phyloP scores from a whole-genome alignment of 176 grass and related monocot species.

The Dendrocalamus sinicus region DNA sequence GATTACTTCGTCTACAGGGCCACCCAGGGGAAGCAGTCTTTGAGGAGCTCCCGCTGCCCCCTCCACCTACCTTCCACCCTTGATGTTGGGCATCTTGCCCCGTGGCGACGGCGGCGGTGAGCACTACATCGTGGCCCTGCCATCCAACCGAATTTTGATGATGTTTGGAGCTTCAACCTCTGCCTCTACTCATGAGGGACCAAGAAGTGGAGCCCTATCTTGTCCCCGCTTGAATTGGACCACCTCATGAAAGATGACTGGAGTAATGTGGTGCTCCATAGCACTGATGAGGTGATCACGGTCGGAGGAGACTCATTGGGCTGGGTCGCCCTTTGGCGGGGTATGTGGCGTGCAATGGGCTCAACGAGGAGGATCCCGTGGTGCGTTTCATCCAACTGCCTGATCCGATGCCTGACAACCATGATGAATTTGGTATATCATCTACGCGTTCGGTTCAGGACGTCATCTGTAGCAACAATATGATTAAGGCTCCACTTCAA shows the following conservation, averaged over 20 bases:
- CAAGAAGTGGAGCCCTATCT: background rate
- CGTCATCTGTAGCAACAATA: too few species aligned
- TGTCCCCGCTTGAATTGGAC: background rate
- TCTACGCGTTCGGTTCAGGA: background rate
- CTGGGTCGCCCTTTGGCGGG: background rate
- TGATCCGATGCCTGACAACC: background rate
- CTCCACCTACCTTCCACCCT: background rate
- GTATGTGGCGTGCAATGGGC: background rate
- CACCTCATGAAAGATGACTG: too few species aligned
- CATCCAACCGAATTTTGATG: background rate
- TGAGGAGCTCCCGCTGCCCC: background rate
- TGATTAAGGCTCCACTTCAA: too few species aligned
- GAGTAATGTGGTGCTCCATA: background rate
- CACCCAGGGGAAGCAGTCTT: background rate
- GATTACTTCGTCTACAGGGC: background rate
- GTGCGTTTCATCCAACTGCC: background rate
- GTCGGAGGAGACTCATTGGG: background rate
- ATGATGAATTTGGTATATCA: background rate
- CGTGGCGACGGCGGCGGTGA: background rate
- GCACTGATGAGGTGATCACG: background rate
- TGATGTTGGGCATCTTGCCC: background rate
- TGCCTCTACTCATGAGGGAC: background rate
- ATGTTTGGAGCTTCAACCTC: background rate
- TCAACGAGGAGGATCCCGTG: background rate
- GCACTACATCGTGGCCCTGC: background rate